Evolutionary conservation across 495 filamentous ascomycete genomes (phyloP).

Genomic region (Neurospora cerealis): DNA sequence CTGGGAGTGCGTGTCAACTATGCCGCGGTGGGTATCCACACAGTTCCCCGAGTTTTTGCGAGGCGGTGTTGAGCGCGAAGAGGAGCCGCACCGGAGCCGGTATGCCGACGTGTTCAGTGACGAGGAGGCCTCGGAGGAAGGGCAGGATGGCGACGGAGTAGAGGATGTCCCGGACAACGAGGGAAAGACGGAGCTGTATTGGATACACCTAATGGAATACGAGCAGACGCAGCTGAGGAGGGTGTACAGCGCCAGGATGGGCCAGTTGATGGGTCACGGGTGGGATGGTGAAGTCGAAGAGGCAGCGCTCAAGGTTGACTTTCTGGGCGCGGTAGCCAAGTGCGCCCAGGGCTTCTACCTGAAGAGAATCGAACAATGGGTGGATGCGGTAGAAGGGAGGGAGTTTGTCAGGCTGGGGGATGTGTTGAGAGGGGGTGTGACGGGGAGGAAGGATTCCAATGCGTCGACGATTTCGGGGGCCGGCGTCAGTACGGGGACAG

Average conservation of each 20-base stretch:
- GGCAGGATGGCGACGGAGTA: conserved; percentile 2
- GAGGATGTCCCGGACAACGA: conserved; percentile 21
- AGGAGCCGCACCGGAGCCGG: conserved; percentile 20
- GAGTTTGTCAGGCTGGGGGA: conserved; percentile 18
- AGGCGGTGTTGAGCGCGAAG: conserved; percentile 9
- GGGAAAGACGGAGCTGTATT: conserved; percentile 26
- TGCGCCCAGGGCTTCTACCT: conserved; percentile 18
- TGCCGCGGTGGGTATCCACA: conserved; percentile 38
- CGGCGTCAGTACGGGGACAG: not conserved
- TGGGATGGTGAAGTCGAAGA: conserved; percentile 16
- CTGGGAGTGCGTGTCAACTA: conserved; percentile 43
- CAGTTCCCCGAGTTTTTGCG: conserved; percentile 36
- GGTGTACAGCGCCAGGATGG: conserved; percentile 20
- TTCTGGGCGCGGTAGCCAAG: conserved; percentile 10
- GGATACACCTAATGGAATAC: conserved; percentile 29
- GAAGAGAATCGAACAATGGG: conserved; percentile 20
- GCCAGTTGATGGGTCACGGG: conserved; percentile 8
- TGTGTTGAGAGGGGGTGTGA: conserved; percentile 14
- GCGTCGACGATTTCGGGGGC: not conserved
- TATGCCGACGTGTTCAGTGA: conserved; percentile 20
- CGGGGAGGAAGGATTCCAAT: not conserved
- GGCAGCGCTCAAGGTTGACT: conserved; percentile 16
- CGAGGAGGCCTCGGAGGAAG: conserved; percentile 1
- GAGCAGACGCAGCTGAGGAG: conserved; percentile 25
- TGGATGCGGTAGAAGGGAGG: conserved; percentile 14